Conservation (phyloP, 2,329 filamentous ascomycete genomes). For the Paraphaeosphaeria minitans region DNA sequence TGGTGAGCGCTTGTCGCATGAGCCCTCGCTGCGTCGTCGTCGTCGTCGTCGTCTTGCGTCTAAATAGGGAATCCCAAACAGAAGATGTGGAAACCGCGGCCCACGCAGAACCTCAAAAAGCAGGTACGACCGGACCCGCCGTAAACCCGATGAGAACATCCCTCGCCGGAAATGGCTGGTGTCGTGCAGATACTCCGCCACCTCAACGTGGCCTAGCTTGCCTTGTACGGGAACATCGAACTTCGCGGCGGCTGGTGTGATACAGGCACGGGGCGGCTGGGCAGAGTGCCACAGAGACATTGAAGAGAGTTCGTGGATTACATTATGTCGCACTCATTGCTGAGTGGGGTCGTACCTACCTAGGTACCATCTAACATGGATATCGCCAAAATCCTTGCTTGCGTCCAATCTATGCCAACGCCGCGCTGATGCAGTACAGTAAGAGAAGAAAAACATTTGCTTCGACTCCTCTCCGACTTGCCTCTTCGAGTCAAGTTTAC, state of each 20-base stretch:
- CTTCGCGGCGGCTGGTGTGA: slow-evolving; percentile 8
- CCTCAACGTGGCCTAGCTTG: neutral
- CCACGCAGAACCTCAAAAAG: no score
- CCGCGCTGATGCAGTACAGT: slow-evolving; percentile 16
- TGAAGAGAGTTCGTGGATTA: neutral
- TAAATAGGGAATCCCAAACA: slow-evolving; percentile 1
- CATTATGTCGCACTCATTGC: slow-evolving; percentile 10
- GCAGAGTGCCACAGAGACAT: neutral
- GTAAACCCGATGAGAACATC: neutral
- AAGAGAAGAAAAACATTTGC: slow-evolving; percentile 1
- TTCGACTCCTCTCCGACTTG: neutral
- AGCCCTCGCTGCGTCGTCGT: slow-evolving; percentile 7
- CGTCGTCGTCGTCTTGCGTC: slow-evolving; percentile 7
- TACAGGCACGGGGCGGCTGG: slow-evolving; percentile 6
- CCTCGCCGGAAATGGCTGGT: slow-evolving; percentile 4
- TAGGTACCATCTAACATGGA: neutral
- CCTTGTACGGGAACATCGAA: neutral
- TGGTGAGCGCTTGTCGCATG: no score
- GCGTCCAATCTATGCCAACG: slow-evolving; percentile 16
- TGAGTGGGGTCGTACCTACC: neutral
- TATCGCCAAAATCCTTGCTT: neutral
- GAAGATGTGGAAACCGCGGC: neutral
- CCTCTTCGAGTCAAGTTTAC: neutral
- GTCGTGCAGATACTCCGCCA: slow-evolving; percentile 5
- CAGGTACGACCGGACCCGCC: neutral